phyloP scores from a whole-genome alignment of 225 moss, liverwort and hornwort species.

The Antitrichia curtipendula region DNA sequence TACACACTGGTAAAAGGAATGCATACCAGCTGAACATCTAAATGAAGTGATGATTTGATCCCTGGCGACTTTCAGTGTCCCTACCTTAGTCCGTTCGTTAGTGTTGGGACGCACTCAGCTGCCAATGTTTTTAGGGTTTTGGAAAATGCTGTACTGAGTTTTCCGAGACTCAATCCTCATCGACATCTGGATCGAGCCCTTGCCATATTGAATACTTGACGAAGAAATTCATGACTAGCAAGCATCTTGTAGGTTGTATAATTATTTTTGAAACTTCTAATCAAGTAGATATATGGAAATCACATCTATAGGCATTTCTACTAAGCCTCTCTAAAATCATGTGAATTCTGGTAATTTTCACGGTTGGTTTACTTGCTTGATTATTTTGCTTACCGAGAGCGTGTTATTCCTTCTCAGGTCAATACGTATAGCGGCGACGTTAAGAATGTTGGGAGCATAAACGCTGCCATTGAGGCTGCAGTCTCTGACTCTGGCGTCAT shows the following conservation, averaged over 20 bases:
- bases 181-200: neutral
- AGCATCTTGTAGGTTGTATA: neutral
- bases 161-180: neutral
- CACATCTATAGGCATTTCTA: neutral
- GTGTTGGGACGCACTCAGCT: neutral
- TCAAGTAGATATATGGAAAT: neutral
- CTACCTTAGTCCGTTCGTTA: neutral
- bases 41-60: neutral
- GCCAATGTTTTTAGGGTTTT: neutral
- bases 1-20: no score
- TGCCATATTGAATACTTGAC: neutral
- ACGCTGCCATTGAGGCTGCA: slow-evolving; percentile 42
- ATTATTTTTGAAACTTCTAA: neutral
- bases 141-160: neutral
- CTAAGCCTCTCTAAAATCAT: neutral
- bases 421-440: slow-evolving; percentile 60
- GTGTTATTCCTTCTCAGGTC: slow-evolving; percentile 15
- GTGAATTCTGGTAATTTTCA: neutral
- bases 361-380: neutral
- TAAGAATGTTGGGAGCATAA: slow-evolving; percentile 43
- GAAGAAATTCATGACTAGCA: neutral
- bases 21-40: neutral
- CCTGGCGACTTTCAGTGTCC: neutral
- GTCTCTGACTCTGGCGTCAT: slow-evolving; percentile 45
- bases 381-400: neutral